Percentiles rank a stretch among this genome's conserved stretches.
phyloP scores from a whole-genome alignment of 768 basidiomycete genomes.

The Rhodocollybia butyracea region DNA sequence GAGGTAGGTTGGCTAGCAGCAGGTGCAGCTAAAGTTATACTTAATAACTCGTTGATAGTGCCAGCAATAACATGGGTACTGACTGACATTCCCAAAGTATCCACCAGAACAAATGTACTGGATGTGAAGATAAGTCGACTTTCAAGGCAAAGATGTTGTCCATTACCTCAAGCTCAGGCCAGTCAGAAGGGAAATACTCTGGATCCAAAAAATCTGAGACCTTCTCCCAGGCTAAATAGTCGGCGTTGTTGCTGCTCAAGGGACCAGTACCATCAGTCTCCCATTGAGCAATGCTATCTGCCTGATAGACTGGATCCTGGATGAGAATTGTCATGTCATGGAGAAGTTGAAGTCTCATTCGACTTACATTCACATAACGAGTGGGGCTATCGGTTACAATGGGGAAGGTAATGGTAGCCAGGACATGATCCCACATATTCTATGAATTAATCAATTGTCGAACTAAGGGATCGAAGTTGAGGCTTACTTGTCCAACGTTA shows the following conservation, averaged over 20 bases:
- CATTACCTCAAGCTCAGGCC: neutral
- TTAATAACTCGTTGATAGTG: neutral
- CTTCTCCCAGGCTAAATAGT: neutral
- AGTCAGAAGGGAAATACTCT: neutral
- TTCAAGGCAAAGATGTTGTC: neutral
- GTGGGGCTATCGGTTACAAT: neutral
- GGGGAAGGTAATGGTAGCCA: neutral
- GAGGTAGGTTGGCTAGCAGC: neutral
- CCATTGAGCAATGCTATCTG: neutral
- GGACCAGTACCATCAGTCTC: neutral
- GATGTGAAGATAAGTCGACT: neutral
- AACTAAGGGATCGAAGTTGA: neutral
- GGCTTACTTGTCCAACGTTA: conserved; percentile 34
- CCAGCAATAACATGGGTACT: neutral
- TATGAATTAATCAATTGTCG: neutral
- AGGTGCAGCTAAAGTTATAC: neutral
- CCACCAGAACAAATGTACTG: neutral
- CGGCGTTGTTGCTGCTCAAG: neutral
- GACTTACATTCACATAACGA: neutral
- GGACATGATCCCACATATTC: conserved; percentile 1
- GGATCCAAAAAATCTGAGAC: neutral
- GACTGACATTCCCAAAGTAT: neutral
- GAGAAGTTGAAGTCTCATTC: neutral
- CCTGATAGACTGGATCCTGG: neutral
- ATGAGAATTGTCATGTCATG: neutral